Base-by-base conservation (phyloP, 2,329 filamentous ascomycete species). In the Paradendryphiella salina region DNA sequence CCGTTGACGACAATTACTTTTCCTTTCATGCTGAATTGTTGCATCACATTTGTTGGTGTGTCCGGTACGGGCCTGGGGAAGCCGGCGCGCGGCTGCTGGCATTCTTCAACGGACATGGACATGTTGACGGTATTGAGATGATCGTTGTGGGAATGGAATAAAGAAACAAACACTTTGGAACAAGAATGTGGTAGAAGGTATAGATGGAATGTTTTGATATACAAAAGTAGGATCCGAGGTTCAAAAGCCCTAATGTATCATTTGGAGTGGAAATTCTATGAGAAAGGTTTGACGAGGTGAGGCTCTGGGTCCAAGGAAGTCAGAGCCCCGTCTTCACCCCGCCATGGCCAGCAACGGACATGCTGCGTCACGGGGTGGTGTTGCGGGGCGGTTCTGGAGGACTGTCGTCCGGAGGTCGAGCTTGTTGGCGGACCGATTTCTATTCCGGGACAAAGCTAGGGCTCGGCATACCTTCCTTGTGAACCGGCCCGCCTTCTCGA, bases 1-100 rank as follows among this genome's bases (percentile, higher is more conserved):
- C 76, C 76, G 0, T 73, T 77, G 11, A 78, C 67, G 21, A 78
- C 64, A 13, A 74, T 69, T 10, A 75, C 72, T 59, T 75, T 75
- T 56, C 67, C 73, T 39, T 71, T 62, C 58, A 71, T 64, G 49
- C 58, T 60, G 55, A 72, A 65, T 46, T 71, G 69, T 26, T 67
- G 51, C 28, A 70, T 34, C 18, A 72, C 66, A 38, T 71, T 70
- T 31, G 23, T 52, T 1, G 67, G 66, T 4, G 57, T 69, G 21
- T 60, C 38, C 0, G 67, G 69, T 5, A 63, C 50, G 3, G 65
- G 60, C 29, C 61, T 65, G 8, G 68, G 62, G 32, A 64, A 66
- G 40, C 66, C 65, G 3, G 61, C 42, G 5, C 65, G 62, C 2
- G 56, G 53, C 20, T 49, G 49, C 23, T 64, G 60, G 51, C 55